Base-by-base conservation (phyloP, 2,329 filamentous ascomycete genomes). In the Parascedosporium putredinis region DNA sequence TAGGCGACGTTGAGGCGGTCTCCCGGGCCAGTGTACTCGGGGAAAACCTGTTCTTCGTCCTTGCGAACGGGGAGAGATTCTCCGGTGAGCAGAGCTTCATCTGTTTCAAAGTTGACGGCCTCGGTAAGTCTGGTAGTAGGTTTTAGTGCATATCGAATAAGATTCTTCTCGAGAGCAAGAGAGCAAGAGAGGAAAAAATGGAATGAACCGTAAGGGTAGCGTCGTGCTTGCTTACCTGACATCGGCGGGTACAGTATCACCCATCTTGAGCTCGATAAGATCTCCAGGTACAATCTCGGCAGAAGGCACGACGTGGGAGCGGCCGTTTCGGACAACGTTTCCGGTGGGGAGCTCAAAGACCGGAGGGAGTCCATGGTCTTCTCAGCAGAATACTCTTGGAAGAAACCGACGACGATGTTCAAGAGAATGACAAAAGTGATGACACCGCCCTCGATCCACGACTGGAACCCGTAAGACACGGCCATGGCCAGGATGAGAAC, bases 71-170 rank as follows among this genome's bases (percentile, higher is more conserved):
- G 77, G 2, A 78, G 64, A 12, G 77, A 78, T 62, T 81, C 78
- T 47, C 78, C 78, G 20, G 78, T 82, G 24, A 81, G 70, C 38
- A 79, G 67, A 6, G 76, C 75, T 58, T 81, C 77, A 52, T 86
- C 81, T 51, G 76, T 80, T 52, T 79, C 78, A 29, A 81, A 70
- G 59, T 84, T 83, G 64, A 82, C 74, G 25, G 68, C 71, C 50
- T 79, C 72, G 52, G 78, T 55, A 3, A 72, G 56, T 73, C 52
- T 54, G 24, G 1, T 12, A 3, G n/a, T n/a, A n/a, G n/a, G n/a
- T n/a, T n/a, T n/a, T n/a, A n/a, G n/a, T n/a, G n/a, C n/a, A n/a
- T n/a, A n/a, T n/a, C n/a, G n/a, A n/a, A n/a, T n/a, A n/a, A n/a
- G n/a, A n/a, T n/a, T n/a, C n/a, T n/a, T n/a, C n/a, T n/a, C n/a